phyloP scores from a whole-genome alignment of 805 yeast genomes.

The Candida saitoana region DNA sequence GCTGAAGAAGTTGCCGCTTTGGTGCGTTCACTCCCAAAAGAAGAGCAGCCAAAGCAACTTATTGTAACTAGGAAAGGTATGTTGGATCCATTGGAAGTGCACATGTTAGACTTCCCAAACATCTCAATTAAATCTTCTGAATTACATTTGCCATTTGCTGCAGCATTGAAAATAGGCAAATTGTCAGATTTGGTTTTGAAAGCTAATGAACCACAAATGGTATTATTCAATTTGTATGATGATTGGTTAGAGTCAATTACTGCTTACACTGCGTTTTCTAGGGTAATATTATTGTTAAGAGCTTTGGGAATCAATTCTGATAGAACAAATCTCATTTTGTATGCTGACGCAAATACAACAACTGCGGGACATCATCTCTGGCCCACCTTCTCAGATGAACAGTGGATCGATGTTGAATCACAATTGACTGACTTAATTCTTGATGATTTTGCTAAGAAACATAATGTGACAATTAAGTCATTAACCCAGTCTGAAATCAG shows the following conservation, averaged over 20 bases:
- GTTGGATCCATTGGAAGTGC: conserved; percentile 92
- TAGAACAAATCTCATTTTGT: conserved; percentile 65
- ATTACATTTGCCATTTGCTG: conserved; percentile 81
- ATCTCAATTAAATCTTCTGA: conserved; percentile 87
- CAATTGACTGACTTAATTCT: conserved; percentile 84
- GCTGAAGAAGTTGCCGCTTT: conserved; percentile 96
- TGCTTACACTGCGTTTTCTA: conserved; percentile 89
- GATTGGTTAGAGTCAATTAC: conserved; percentile 87
- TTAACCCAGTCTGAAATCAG: conserved; percentile 91
- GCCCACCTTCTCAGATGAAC: conserved; percentile 87
- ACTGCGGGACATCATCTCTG: conserved; percentile 83
- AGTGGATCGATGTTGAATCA: conserved; percentile 88
- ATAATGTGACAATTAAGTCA: conserved; percentile 79
- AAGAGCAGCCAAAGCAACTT: conserved; percentile 91
- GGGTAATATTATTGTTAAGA: conserved; percentile 77
- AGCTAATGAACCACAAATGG: conserved; percentile 93
- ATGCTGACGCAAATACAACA: conserved; percentile 66
- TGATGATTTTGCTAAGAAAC: conserved; percentile 77
- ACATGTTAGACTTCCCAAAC: conserved; percentile 94
- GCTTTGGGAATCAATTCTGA: conserved; percentile 77
- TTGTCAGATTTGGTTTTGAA: conserved; percentile 71
- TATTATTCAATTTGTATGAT: conserved; percentile 83
- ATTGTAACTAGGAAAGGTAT: conserved; percentile 88
- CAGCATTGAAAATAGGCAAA: conserved; percentile 78
- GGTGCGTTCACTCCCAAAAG: conserved; percentile 81